phyloP scores from a whole-genome alignment of 441 rosid species.

The Geranium incanum region DNA sequence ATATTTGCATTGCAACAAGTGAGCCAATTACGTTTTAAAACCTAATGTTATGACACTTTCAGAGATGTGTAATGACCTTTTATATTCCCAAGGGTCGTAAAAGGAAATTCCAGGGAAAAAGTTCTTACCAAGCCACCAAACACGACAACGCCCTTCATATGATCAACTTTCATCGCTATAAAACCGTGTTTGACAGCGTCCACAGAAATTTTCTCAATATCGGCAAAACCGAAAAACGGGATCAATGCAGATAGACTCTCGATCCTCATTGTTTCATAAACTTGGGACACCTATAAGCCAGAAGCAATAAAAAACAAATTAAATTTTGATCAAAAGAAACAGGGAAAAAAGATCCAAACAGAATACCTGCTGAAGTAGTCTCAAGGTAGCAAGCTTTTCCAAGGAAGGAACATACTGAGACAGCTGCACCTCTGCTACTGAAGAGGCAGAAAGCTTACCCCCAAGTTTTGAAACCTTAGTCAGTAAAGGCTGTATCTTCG shows the following conservation, averaged over 20 bases:
- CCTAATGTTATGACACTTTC: neutral
- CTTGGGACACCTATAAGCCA: slow-evolving; percentile 68
- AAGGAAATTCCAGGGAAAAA: neutral
- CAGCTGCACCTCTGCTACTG: slow-evolving; percentile 81
- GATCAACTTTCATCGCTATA: slow-evolving; percentile 82
- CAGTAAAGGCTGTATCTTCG: slow-evolving; percentile 67
- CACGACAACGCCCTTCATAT: slow-evolving; percentile 60
- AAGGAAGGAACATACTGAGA: slow-evolving; percentile 76
- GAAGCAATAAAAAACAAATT: neutral
- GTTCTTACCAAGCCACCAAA: slow-evolving; percentile 63
- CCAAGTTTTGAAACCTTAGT: slow-evolving; percentile 75
- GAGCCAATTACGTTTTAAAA: neutral
- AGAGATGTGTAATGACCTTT: neutral
- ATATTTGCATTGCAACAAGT: neutral
- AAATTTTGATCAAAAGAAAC: neutral
- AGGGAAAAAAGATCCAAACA: slow-evolving; percentile 7
- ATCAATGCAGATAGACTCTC: slow-evolving; percentile 69
- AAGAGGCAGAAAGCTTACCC: slow-evolving; percentile 85
- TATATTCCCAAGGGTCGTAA: neutral
- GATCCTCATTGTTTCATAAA: slow-evolving; percentile 78
- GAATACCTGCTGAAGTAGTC: slow-evolving; percentile 84
- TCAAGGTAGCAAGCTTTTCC: slow-evolving; percentile 79
- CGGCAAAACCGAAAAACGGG: slow-evolving; percentile 79
- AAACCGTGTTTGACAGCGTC: slow-evolving; percentile 82
- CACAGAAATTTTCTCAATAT: slow-evolving; percentile 82